phyloP scores from a whole-genome alignment of 1,284 basidiomycete genomes.

The Heterobasidion parviporum region DNA sequence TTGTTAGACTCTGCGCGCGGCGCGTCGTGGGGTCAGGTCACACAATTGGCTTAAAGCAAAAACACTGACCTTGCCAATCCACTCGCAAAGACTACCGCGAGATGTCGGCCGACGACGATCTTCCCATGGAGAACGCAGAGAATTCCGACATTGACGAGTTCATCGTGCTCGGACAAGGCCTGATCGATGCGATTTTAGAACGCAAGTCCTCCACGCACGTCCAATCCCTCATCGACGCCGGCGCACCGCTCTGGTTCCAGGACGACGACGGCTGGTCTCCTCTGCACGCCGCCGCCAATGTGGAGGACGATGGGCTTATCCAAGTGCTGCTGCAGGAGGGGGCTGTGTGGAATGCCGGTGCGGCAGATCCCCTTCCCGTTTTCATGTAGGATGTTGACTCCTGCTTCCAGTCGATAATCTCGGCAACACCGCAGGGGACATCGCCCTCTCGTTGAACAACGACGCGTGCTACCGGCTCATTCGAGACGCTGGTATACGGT shows the following conservation, averaged over 20 bases:
- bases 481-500: constrained; percentile 80
- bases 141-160: constrained; percentile 32
- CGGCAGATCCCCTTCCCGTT: constrained; percentile 13
- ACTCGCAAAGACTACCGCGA: too few species aligned
- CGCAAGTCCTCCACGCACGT: constrained; percentile 41
- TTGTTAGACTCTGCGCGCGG: too few species aligned
- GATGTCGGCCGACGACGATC: background rate
- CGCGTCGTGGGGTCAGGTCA: too few species aligned
- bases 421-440: constrained; percentile 80
- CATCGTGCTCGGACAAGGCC: constrained; percentile 41
- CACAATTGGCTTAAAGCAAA: too few species aligned
- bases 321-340: constrained; percentile 71
- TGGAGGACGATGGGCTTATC: constrained; percentile 56
- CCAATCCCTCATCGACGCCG: constrained; percentile 50
- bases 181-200: constrained; percentile 53
- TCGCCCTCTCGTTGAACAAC: constrained; percentile 82
- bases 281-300: constrained; percentile 85
- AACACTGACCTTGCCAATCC: too few species aligned
- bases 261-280: constrained; percentile 75
- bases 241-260: constrained; percentile 90
- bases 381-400: background rate
- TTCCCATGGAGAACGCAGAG: background rate
- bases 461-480: constrained; percentile 66
- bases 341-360: constrained; percentile 88
- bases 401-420: constrained; percentile 58